Evolutionary conservation across 2,329 filamentous ascomycete species (phyloP), one percentile per base, ranked within the genome.

Genomic region (Apiospora pterosperma): DNA sequence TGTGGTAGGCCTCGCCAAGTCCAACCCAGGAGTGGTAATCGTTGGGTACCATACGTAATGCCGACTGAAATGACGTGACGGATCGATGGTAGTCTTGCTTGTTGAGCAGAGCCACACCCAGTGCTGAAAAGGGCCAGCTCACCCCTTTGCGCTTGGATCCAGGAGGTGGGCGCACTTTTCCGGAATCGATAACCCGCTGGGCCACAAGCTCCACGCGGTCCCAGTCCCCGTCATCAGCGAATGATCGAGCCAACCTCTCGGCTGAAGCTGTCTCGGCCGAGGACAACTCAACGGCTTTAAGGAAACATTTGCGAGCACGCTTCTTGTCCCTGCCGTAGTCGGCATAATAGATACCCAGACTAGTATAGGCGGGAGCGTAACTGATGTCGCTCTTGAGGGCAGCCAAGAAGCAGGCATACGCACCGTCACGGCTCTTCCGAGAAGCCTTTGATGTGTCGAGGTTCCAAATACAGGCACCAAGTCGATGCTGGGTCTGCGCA

Each of bases 11-110:
- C 79, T 99, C 96, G n/a, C 95, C 96, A 1, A 99, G 84, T 1
- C 96, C 96, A 28, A 99, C 92, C 88, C 95, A 99, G 0, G 92
- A 97, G 78, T 99, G 91, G 73, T 98, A 98, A 76, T 98, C 93
- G 48, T 90, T 82, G 0, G 94, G 93, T 2, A 89, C 87, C 59
- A 97, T 92, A 62, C 95, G 86, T 38, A 99, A 82, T 12, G 96
- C 94, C 1, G 92, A 88, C 73, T 98, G 92, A 76, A 98, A 99
- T 0, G 93, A 97, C 10, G 95, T 89, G 63, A 98, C 93, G 39
- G 93, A 93, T 74, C 92, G 91, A 69, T 89, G 82, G 71, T 95
- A 98, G 66, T 97, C 93, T 74, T 96, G 93, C 75, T 93, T 96
- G 78, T 97, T 97, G 75, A 98, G 86, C 76, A 98, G 93, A 1